Percentiles rank a stretch among this genome's conserved stretches.
Evolutionary conservation across 345 rosid species (phyloP).

Genomic region (Barbarea vulgaris): DNA sequence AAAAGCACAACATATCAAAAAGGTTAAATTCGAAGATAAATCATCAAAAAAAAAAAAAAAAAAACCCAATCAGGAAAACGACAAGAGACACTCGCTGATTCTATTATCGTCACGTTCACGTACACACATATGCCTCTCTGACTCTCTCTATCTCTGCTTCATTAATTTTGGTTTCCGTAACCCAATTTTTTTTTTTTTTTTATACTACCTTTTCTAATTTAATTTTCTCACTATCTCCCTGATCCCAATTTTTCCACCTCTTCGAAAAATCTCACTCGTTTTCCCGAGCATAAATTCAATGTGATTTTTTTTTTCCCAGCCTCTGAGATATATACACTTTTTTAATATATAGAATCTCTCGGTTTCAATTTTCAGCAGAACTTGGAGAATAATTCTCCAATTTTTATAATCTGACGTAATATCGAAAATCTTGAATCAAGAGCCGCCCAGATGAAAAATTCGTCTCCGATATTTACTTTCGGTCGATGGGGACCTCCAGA

Average conservation of each 20-base stretch:
- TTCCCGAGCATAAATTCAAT: constrained; percentile 13
- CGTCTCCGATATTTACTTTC: constrained; percentile 10
- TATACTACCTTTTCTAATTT: constrained; percentile 13
- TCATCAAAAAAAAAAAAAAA: background rate
- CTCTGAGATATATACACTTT: too few relatives aligned
- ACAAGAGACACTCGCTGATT: constrained; percentile 6
- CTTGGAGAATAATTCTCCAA: background rate
- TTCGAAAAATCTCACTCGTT: constrained; percentile 9
- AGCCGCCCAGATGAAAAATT: constrained; percentile 13
- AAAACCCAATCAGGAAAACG: constrained; percentile 10
- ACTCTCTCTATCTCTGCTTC: too few relatives aligned
- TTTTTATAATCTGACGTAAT: constrained; percentile 16
- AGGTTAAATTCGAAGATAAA: background rate
- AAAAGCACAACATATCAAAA: background rate
- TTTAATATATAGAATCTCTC: too few relatives aligned
- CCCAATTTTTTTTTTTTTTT: background rate
- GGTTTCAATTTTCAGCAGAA: constrained; percentile 31
- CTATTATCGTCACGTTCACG: background rate
- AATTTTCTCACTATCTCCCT: background rate
- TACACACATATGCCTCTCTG: constrained; percentile 18
- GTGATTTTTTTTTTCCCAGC: too few relatives aligned
- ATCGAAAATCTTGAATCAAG: constrained; percentile 6
- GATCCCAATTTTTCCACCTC: constrained; percentile 14
- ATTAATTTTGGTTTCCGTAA: constrained; percentile 19
- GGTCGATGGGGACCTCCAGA: constrained; percentile 17